A percentile compares a stretch with the other conserved stretches of the same genome.
Evolutionary conservation across 2,329 filamentous ascomycete species (phyloP).

Genomic region (Ceratocystis variospora): DNA sequence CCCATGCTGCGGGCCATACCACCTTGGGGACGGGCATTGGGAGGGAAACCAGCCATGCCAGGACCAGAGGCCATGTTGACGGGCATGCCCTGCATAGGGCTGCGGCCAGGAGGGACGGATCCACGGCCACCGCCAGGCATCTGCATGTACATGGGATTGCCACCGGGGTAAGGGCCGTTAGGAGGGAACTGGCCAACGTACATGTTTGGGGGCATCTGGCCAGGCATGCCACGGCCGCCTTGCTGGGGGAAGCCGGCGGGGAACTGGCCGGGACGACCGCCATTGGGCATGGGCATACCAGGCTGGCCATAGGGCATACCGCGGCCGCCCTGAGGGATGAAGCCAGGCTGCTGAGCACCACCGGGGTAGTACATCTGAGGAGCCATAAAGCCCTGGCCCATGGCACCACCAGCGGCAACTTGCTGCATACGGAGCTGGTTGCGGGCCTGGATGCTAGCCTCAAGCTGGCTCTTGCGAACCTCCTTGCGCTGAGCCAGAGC

Average conservation of each 20-base stretch:
- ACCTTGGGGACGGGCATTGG: constrained; percentile 41
- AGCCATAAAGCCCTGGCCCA: constrained; percentile 79
- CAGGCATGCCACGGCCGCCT: constrained; percentile 73
- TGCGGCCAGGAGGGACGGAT: constrained; percentile 51
- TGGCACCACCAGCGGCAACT: constrained; percentile 75
- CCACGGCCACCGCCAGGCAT: constrained; percentile 54
- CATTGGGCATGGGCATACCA: constrained; percentile 58
- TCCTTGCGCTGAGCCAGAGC: constrained; percentile 98
- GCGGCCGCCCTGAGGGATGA: constrained; percentile 50
- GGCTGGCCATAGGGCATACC: constrained; percentile 53
- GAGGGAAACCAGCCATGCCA: constrained; percentile 43
- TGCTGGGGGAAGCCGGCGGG: constrained; percentile 69
- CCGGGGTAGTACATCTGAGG: constrained; percentile 84
- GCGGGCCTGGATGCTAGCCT: constrained; percentile 97
- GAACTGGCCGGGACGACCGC: constrained; percentile 75
- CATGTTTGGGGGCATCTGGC: constrained; percentile 76
- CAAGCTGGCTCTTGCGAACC: constrained; percentile 96
- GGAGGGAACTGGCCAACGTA: constrained; percentile 73
- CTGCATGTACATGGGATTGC: constrained; percentile 68
- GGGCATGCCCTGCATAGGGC: constrained; percentile 62
- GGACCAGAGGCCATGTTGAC: constrained; percentile 44
- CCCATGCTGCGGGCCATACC: constrained; percentile 35
- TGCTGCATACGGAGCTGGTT: constrained; percentile 99
- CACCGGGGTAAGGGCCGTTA: constrained; percentile 60
- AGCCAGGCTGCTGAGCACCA: constrained; percentile 55